These are phyloP conservation scores for Cryptococcus amylolentus DNA, from an alignment of 1,284 basidiomycete genomes.

Conservation along the genomic window DNA sequence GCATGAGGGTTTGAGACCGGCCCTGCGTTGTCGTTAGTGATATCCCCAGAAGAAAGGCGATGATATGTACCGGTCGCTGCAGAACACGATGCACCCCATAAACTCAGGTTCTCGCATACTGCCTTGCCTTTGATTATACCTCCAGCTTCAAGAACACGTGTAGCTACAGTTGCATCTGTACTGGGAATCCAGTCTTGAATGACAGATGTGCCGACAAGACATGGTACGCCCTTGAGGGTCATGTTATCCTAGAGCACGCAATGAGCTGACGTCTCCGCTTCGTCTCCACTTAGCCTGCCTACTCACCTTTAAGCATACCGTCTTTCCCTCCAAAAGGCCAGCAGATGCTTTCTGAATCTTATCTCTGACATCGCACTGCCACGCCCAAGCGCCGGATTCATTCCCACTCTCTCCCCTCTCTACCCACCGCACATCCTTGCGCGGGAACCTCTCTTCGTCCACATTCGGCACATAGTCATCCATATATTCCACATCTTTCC, in stretches of 20 bases:
- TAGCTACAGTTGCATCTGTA: slow-evolving; percentile 53
- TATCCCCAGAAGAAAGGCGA: slow-evolving; percentile 48
- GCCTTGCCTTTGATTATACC: slow-evolving; percentile 52
- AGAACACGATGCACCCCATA: slow-evolving; percentile 22
- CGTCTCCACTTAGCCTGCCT: neutral
- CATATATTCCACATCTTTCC: slow-evolving; percentile 27
- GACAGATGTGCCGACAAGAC: slow-evolving; percentile 26
- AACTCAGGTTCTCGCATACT: slow-evolving; percentile 41
- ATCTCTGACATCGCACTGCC: slow-evolving; percentile 19
- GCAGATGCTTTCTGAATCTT: neutral
- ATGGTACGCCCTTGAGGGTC: slow-evolving; percentile 28
- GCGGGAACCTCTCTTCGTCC: slow-evolving; percentile 26
- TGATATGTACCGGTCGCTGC: slow-evolving; percentile 9
- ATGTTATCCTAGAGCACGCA: slow-evolving; percentile 21
- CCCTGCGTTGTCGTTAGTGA: slow-evolving; percentile 40
- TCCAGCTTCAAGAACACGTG: slow-evolving; percentile 53
- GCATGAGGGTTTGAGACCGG: slow-evolving; percentile 54
- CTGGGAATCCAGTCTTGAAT: slow-evolving; percentile 27
- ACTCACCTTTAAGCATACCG: slow-evolving; percentile 32
- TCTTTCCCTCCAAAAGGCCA: slow-evolving; percentile 27
- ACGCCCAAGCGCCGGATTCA: slow-evolving; percentile 31
- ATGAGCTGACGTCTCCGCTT: neutral
- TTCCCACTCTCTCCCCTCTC: slow-evolving; percentile 17
- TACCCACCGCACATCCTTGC: slow-evolving; percentile 20
- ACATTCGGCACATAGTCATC: slow-evolving; percentile 33